These are phyloP conservation scores for Blepharisma japonicum DNA, from an alignment of 73 alveolate genomes.

Conservation along the genomic window DNA sequence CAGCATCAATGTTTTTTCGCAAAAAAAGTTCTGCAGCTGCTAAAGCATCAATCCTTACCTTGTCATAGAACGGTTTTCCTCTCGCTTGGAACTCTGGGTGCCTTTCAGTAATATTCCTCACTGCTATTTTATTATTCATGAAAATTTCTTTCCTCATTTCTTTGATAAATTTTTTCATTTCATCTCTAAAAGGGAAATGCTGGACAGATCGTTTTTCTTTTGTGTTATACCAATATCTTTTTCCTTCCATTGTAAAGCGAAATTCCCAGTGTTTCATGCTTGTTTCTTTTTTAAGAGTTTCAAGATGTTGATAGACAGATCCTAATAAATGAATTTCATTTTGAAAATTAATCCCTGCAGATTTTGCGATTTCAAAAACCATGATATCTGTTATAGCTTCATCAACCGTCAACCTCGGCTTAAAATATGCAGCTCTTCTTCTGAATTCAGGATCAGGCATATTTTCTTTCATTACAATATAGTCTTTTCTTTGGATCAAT, in stretches of 20 bases:
- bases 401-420: not conserved
- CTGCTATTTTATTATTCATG: not conserved
- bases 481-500: not conserved
- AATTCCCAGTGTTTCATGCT: constrained; percentile 16
- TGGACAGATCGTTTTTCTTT: constrained; percentile 12
- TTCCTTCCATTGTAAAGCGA: constrained; percentile 24
- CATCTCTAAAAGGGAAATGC: constrained; percentile 17
- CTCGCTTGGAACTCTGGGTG: constrained; percentile 11
- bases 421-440: not conserved
- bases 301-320: not conserved
- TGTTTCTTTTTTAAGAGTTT: not conserved
- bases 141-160: constrained; percentile 10
- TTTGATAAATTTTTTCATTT: constrained; percentile 5
- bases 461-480: not conserved
- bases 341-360: not conserved
- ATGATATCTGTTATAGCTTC: constrained; percentile 21
- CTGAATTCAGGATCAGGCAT: constrained; percentile 17
- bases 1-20: not conserved
- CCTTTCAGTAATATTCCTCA: not conserved
- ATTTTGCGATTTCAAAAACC: constrained; percentile 15
- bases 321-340: not conserved
- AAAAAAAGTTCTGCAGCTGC: not conserved
- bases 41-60: not conserved
- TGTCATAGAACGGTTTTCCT: constrained; percentile 13
- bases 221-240: constrained; percentile 3